Base-by-base conservation (phyloP, 441 rosid species). In the Gossypium gossypioides region DNA sequence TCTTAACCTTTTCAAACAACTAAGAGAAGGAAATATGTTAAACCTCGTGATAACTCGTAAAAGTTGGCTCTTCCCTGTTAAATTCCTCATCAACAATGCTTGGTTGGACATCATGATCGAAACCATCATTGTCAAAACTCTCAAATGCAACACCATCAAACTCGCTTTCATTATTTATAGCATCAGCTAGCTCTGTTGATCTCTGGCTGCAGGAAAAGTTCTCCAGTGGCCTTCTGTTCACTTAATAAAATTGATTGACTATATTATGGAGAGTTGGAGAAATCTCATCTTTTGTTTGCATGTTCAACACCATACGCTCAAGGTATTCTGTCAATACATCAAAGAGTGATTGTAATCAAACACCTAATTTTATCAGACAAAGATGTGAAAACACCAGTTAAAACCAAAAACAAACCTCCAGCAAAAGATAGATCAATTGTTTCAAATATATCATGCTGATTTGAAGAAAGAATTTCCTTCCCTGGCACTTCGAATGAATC, bases 401-500 rank as follows among this genome's bases (percentile, higher is more conserved):
- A 15, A 42, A 76, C 24, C 63, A 66, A 77, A 75, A 57, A 44
- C 85, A 74, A 58, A 90, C 98, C 97, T 90, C 75, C 83, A 55
- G 87, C 86, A 68, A 94, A 94, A 59, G 93, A 82, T 73, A 91
- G 85, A 80, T 94, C 98, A 68, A 88, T 77, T 37, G 81, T 74
- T 74, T 88, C 92, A 54, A 82, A 77, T 76, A 71, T 75, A 59
- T 87, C 86, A 40, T 70, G 71, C 76, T 79, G 87, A 76, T 79
- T 79, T 64, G 81, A 81, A 75, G 75, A 79, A 25, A 81, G 73
- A 65, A 76, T 77, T 69, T 80, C 84, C 80, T 87, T 88, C 76
- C 97, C 98, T 21, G 98, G 97, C 58, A 88, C 81, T 83, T 91
- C 98, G 66, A 76, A 83, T 54, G 96, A 94, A 82, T 94, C 97